Percentiles rank a stretch among this genome's conserved stretches.
Evolutionary conservation across 441 rosid species (phyloP).

Genomic region (Erysimum cheiri): DNA sequence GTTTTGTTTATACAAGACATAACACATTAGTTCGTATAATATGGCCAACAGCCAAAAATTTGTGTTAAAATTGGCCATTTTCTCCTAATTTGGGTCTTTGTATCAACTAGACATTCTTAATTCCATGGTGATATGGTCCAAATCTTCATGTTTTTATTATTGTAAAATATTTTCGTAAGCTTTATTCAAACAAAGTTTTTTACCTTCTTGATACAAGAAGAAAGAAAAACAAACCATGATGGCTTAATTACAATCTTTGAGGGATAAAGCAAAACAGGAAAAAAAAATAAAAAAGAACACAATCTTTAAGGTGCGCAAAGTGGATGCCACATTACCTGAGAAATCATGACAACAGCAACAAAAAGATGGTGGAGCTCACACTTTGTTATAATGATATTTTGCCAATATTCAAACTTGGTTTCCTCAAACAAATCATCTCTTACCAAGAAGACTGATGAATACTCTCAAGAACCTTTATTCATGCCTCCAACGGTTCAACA

Average conservation of each 20-base stretch:
- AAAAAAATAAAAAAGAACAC: slow-evolving; percentile 8
- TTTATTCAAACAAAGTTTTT: not conserved
- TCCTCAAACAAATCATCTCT: slow-evolving; percentile 13
- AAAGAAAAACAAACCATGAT: not conserved
- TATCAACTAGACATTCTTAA: not conserved
- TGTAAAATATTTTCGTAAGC: not conserved
- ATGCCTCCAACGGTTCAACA: slow-evolving; percentile 27
- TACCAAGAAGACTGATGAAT: slow-evolving; percentile 13
- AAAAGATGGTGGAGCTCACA: slow-evolving; percentile 41
- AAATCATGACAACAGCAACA: slow-evolving; percentile 35
- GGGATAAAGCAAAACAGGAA: not conserved
- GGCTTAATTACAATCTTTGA: slow-evolving; percentile 38
- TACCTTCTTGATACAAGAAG: not conserved
- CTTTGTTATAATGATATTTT: slow-evolving; percentile 31
- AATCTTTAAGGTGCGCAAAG: slow-evolving; percentile 41
- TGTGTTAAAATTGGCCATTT: not conserved
- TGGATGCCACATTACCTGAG: slow-evolving; percentile 41
- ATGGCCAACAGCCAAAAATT: not conserved
- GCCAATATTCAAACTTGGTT: slow-evolving; percentile 30
- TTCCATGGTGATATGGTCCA: not conserved
- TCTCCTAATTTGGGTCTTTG: not conserved
- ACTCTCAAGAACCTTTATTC: not conserved
- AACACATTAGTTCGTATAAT: not conserved
- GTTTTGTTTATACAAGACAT: not conserved
- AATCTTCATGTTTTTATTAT: not conserved